phyloP scores from a whole-genome alignment of 2,329 filamentous ascomycete genomes.

The Sclerotinia sclerotiorum region DNA sequence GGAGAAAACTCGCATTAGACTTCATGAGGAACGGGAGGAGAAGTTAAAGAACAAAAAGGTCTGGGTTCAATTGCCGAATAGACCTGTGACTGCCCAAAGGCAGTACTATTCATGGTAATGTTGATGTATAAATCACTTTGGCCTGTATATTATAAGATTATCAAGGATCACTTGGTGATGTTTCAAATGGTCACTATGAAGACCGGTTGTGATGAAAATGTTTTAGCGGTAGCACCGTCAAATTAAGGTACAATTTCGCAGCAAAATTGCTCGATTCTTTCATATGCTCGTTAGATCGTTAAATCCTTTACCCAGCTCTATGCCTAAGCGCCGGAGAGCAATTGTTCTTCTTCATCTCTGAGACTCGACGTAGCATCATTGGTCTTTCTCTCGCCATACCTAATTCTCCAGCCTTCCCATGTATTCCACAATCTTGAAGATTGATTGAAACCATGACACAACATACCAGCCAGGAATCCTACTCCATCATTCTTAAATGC shows the following conservation, averaged over 20 bases:
- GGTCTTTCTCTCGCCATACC: slow-evolving; percentile 17
- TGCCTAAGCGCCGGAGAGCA: slow-evolving; percentile 10
- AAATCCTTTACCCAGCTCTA: neutral
- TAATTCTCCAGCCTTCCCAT: slow-evolving; percentile 25
- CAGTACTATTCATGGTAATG: slow-evolving; percentile 88
- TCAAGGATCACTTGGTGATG: neutral
- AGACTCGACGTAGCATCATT: slow-evolving; percentile 21
- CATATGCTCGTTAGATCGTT: neutral
- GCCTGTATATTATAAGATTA: slow-evolving; percentile 21
- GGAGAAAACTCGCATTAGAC: slow-evolving; percentile 82
- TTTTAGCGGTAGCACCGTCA: neutral
- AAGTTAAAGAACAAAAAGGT: slow-evolving; percentile 74
- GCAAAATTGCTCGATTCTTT: neutral
- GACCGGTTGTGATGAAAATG: neutral
- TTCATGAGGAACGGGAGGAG: slow-evolving; percentile 73
- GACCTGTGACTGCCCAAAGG: slow-evolving; percentile 77
- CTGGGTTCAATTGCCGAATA: slow-evolving; percentile 86
- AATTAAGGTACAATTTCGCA: neutral
- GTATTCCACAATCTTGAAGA: slow-evolving; percentile 27
- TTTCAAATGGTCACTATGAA: neutral
- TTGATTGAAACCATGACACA: slow-evolving; percentile 70
- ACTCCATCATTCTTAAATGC: slow-evolving; percentile 89
- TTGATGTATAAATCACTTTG: slow-evolving; percentile 1
- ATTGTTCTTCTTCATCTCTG: slow-evolving; percentile 25
- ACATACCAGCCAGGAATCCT: slow-evolving; percentile 78